phyloP scores from a whole-genome alignment of 139 green algal genomes.

The Prasinococcaceae sp. region DNA sequence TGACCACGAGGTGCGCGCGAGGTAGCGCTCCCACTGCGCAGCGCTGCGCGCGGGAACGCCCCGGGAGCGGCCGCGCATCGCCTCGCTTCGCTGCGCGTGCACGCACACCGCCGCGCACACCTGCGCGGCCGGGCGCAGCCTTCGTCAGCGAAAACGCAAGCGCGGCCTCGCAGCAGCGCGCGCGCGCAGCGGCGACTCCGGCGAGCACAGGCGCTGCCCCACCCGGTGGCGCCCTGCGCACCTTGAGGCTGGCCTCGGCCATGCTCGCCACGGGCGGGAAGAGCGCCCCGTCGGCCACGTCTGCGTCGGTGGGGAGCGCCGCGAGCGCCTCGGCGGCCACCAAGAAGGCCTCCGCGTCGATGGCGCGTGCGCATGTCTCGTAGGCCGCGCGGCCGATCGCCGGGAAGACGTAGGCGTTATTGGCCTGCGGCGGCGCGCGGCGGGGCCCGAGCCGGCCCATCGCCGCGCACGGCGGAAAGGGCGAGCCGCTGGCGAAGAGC shows the following conservation, averaged over 20 bases:
- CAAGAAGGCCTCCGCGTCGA: slow-evolving; percentile 63
- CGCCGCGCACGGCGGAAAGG: slow-evolving; percentile 42
- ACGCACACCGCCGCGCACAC: too few relatives aligned
- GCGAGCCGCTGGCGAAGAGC: slow-evolving; percentile 69
- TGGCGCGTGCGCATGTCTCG: slow-evolving; percentile 30
- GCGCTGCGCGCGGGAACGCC: too few relatives aligned
- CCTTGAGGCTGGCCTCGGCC: not conserved
- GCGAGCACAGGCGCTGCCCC: too few relatives aligned
- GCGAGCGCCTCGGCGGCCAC: slow-evolving; percentile 50
- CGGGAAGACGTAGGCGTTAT: slow-evolving; percentile 29
- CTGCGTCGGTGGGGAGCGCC: slow-evolving; percentile 15
- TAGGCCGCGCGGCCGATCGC: slow-evolving; percentile 21
- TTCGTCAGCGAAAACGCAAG: too few relatives aligned
- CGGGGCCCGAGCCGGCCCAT: slow-evolving; percentile 4
- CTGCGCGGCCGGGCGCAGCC: too few relatives aligned
- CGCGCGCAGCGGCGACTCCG: too few relatives aligned
- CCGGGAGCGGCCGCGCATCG: too few relatives aligned
- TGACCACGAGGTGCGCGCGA: too few relatives aligned
- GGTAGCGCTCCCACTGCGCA: too few relatives aligned
- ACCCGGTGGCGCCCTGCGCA: too few relatives aligned
- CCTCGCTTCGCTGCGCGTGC: too few relatives aligned
- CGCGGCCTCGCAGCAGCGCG: too few relatives aligned
- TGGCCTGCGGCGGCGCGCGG: slow-evolving; percentile 26
- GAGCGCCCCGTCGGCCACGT: slow-evolving; percentile 8
- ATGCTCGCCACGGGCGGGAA: slow-evolving; percentile 18